Evolutionary conservation across 805 yeast genomes (phyloP), one percentile per base, ranked within the genome.

Genomic region (Debaryomyces castellii): DNA sequence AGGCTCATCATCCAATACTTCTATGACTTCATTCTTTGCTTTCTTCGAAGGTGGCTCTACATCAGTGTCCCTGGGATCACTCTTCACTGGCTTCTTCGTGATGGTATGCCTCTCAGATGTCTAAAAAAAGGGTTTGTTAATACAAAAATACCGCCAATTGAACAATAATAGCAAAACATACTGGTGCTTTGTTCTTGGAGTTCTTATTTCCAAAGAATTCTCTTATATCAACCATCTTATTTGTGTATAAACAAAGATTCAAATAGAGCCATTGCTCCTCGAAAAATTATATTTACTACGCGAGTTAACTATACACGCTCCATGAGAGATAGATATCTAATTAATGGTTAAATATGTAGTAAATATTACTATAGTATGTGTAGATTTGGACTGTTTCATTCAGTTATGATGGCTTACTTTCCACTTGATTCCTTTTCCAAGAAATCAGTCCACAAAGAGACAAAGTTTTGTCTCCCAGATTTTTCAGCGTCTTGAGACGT

Each of bases 361-460:
- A 7, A 30, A 30, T 16, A 30, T 14, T 7, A 16, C 33, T 14
- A 30, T n/a, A 14, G 3, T 9, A 14, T 30, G 5, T 30, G 20
- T 30, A 30, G 34, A 8, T 14, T 30, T 7, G 10, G 7, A 14
- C 5, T 9, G 34, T 2, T 7, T 1, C 11, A 30, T 3, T 10
- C 5, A 11, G 3, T 18, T 35, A 18, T 5, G 3, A n/a, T 20
- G 9, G 8, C 2, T 35, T 11, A 35, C 24, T 35, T 35, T 20
- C 38, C 38, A 35, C 34, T 49, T 1, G 88, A 80, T 62, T 87
- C 92, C 54, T 82, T 84, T 55, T 87, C 92, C 51, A 87, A 67
- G 51, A 79, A 87, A 41, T 86, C 92, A 0, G 92, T 86, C 94
- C 94, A 87, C 41, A 85, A 61, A 1, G 87, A 78, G 3, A 85